phyloP scores from a whole-genome alignment of 1,284 basidiomycete genomes.

The Vanrija pseudolonga region DNA sequence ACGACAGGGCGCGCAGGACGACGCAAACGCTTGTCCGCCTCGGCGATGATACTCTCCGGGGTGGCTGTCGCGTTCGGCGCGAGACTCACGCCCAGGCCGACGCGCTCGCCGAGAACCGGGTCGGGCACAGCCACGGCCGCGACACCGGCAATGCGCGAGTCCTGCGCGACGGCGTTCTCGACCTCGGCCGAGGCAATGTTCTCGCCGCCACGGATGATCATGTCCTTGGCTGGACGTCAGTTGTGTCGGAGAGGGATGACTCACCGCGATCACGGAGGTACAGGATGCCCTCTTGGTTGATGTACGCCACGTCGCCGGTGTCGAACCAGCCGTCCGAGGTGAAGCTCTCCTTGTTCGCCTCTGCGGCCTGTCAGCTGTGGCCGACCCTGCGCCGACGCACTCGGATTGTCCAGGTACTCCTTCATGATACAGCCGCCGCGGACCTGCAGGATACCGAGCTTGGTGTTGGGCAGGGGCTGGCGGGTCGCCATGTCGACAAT shows the following conservation, averaged over 20 bases:
- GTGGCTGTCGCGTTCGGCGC: slow-evolving; percentile 8
- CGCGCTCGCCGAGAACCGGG: slow-evolving; percentile 35
- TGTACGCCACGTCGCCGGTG: slow-evolving; percentile 38
- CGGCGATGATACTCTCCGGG: slow-evolving; percentile 9
- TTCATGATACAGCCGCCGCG: slow-evolving; percentile 45
- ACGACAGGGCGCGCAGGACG: slow-evolving; percentile 14
- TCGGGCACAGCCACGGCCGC: slow-evolving; percentile 40
- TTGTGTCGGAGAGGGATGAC: not conserved
- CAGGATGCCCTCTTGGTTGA: slow-evolving; percentile 38
- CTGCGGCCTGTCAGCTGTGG: not conserved
- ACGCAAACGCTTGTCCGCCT: slow-evolving; percentile 14
- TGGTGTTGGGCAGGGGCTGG: slow-evolving; percentile 18
- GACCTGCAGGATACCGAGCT: slow-evolving; percentile 32
- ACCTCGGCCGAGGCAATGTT: slow-evolving; percentile 44
- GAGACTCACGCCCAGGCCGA: slow-evolving; percentile 35
- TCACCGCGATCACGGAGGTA: slow-evolving; percentile 18
- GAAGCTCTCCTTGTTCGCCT: slow-evolving; percentile 11
- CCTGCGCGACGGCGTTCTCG: slow-evolving; percentile 40
- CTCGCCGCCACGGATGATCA: slow-evolving; percentile 47
- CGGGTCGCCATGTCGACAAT: slow-evolving; percentile 34
- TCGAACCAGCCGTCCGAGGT: slow-evolving; percentile 44
- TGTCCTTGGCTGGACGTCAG: slow-evolving; percentile 14
- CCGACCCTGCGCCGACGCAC: not conserved
- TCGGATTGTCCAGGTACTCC: slow-evolving; percentile 27
- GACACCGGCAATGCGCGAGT: slow-evolving; percentile 30